Conservation (phyloP, 2,329 filamentous ascomycete genomes). For the Arthroderma uncinatum region DNA sequence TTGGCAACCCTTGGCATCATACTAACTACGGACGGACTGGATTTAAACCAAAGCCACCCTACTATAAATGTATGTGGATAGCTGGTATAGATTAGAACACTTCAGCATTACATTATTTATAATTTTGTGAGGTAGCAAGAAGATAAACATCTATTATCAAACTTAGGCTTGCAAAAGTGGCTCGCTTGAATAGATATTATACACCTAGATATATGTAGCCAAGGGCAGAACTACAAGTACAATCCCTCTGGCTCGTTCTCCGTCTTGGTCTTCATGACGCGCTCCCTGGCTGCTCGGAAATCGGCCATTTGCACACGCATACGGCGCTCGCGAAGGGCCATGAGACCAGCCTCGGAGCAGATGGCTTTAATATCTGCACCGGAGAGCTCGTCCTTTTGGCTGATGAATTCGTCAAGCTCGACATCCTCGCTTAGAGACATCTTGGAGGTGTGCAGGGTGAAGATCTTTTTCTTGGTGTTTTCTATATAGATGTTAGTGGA, state of each 20-base stretch:
- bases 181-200: conserved; percentile 4
- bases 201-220: background rate
- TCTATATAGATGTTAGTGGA: conserved; percentile 35
- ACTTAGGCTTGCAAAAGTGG: background rate
- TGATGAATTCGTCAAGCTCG: conserved; percentile 97
- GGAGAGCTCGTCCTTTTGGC: conserved; percentile 92
- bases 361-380: conserved; percentile 99
- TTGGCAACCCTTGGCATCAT: background rate
- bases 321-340: conserved; percentile 84
- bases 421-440: conserved; percentile 95
- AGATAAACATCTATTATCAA: background rate
- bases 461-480: conserved; percentile 96
- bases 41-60: background rate
- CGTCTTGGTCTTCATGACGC: conserved; percentile 95
- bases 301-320: conserved; percentile 99
- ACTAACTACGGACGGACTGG: background rate
- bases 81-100: too few relatives aligned
- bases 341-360: conserved; percentile 88
- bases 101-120: background rate
- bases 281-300: conserved; percentile 83
- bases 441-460: conserved; percentile 94
- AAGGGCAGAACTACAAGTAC: conserved; percentile 62
- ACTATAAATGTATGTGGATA: background rate
- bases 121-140: background rate
- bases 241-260: conserved; percentile 96